These are phyloP conservation scores for Ganoderma meredithae DNA, from an alignment of 1,284 basidiomycete species.

Conservation along the genomic window DNA sequence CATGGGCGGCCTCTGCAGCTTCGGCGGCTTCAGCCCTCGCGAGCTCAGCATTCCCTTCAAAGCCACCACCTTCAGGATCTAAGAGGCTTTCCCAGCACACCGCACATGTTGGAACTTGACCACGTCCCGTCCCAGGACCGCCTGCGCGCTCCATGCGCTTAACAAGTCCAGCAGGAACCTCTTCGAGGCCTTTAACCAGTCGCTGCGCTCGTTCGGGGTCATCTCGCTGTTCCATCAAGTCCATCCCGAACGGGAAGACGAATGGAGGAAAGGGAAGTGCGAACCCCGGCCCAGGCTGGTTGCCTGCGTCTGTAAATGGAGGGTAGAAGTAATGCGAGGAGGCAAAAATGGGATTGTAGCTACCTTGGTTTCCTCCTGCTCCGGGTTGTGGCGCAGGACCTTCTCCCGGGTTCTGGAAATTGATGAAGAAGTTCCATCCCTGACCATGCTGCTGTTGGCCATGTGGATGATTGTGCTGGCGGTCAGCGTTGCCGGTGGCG, in stretches of 20 bases:
- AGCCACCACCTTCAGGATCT: constrained; percentile 54
- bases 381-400: constrained; percentile 21
- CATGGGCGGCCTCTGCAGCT: constrained; percentile 24
- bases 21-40: constrained; percentile 34
- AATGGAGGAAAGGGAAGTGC: constrained; percentile 25
- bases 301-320: constrained; percentile 23
- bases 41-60: constrained; percentile 40
- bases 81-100: constrained; percentile 78
- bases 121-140: constrained; percentile 45
- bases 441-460: constrained; percentile 5
- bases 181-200: constrained; percentile 68
- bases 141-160: constrained; percentile 68
- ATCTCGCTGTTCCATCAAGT: constrained; percentile 55
- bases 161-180: constrained; percentile 71
- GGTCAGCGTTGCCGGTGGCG: constrained; percentile 13
- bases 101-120: constrained; percentile 64
- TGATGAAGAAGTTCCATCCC: constrained; percentile 33
- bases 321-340: constrained; percentile 23
- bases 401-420: constrained; percentile 27
- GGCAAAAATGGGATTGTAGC: constrained; percentile 10
- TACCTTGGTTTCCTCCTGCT: constrained; percentile 10
- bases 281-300: constrained; percentile 19
- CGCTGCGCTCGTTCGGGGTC: constrained; percentile 70
- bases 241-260: constrained; percentile 36
- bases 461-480: constrained; percentile 8